phyloP scores from a whole-genome alignment of 140 eudicot species.

The Eryngium alpinum region DNA sequence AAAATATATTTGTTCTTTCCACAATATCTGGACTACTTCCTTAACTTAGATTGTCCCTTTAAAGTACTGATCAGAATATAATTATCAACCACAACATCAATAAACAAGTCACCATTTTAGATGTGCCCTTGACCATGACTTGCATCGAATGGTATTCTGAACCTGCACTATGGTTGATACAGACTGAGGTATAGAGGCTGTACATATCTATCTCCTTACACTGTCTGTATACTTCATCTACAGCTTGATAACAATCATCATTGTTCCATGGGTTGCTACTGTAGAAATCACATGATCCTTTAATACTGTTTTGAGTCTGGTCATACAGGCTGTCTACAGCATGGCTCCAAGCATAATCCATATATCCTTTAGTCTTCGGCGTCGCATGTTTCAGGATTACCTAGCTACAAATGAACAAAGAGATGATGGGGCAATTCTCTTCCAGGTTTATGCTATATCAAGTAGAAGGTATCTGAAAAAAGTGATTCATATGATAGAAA shows the following conservation, averaged over 20 bases:
- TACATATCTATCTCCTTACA: constrained; percentile 77
- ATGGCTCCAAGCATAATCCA: constrained; percentile 98
- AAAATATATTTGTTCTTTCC: background rate
- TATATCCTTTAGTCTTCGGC: constrained; percentile 85
- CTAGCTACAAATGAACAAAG: constrained; percentile 40
- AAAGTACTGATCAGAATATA: background rate
- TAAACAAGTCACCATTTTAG: constrained; percentile 58
- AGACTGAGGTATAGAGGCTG: constrained; percentile 83
- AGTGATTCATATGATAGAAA: background rate
- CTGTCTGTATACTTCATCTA: constrained; percentile 65
- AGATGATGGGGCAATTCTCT: background rate
- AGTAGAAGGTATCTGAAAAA: background rate
- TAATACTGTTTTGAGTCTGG: constrained; percentile 75
- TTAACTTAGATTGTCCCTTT: constrained; percentile 3
- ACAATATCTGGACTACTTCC: background rate
- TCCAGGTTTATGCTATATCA: background rate
- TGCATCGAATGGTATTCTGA: constrained; percentile 37
- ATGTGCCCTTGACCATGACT: constrained; percentile 42
- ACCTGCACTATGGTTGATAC: constrained; percentile 49
- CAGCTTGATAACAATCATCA: constrained; percentile 44
- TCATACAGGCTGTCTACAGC: constrained; percentile 96
- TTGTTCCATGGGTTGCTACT: constrained; percentile 70
- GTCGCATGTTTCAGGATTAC: constrained; percentile 90
- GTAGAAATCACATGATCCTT: constrained; percentile 65
- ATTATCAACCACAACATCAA: background rate